Evolutionary conservation across 495 filamentous ascomycete species (phyloP).

Genomic region (Talaromyces nanjingensis): DNA sequence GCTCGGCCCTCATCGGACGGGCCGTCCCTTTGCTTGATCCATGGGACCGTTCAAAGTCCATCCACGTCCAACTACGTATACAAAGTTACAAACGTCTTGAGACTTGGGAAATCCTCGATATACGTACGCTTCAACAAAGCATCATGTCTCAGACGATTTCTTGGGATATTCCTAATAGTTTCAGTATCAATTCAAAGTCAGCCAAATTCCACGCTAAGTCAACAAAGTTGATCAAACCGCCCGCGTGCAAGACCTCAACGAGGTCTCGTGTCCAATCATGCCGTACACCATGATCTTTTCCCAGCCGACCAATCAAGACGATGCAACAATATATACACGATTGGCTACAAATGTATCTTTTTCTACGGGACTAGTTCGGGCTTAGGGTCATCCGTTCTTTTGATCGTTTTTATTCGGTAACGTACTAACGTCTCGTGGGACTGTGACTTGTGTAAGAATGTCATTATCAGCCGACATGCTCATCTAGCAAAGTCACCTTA

Average conservation of each 20-base stretch:
- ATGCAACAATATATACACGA: background rate
- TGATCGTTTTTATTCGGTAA: background rate
- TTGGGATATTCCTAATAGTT: background rate
- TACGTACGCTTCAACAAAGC: background rate
- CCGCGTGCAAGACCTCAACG: background rate
- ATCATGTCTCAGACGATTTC: background rate
- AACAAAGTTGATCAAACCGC: background rate
- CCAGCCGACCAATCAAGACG: background rate
- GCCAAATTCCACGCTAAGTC: background rate
- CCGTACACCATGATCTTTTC: background rate
- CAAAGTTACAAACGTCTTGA: background rate
- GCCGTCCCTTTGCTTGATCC: background rate
- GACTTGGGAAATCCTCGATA: background rate
- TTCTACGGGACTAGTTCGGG: background rate
- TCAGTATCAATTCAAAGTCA: background rate
- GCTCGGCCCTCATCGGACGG: background rate
- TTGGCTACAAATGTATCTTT: background rate
- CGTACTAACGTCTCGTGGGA: background rate
- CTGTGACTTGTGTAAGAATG: background rate
- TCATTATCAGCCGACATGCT: background rate
- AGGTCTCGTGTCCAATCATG: slow-evolving; percentile 1
- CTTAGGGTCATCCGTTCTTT: background rate
- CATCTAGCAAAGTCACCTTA: background rate
- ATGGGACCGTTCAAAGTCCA: background rate
- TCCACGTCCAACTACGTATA: background rate